phyloP scores from a whole-genome alignment of 2,329 filamentous ascomycete species.

The Penicillium sp. region DNA sequence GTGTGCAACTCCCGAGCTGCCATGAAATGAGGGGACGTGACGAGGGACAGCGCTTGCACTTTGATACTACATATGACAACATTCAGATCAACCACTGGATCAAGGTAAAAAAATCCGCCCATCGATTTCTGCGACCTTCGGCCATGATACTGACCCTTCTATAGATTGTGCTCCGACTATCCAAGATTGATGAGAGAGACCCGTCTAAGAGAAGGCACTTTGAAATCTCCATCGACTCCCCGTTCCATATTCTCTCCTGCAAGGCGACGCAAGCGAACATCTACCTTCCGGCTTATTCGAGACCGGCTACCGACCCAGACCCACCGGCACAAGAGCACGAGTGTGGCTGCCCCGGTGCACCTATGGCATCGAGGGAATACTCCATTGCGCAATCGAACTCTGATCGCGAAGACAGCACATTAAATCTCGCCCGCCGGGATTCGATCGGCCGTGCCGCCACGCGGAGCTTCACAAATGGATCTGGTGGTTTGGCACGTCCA shows the following conservation, averaged over 20 bases:
- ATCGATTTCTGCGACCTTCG: background rate
- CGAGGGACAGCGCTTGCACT: slow-evolving; percentile 66
- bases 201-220: slow-evolving; percentile 81
- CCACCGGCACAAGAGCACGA: slow-evolving; percentile 58
- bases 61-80: slow-evolving; percentile 90
- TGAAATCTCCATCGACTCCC: slow-evolving; percentile 94
- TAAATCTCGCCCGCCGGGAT: slow-evolving; percentile 19
- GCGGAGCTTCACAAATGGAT: slow-evolving; percentile 42
- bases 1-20: slow-evolving; percentile 86
- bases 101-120: slow-evolving; percentile 64
- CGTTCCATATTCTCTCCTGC: slow-evolving; percentile 89
- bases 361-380: slow-evolving; percentile 37
- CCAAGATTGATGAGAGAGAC: slow-evolving; percentile 75
- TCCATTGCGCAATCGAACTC: slow-evolving; percentile 14
- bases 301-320: slow-evolving; percentile 51
- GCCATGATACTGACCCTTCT: slow-evolving; percentile 14
- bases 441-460: slow-evolving; percentile 23
- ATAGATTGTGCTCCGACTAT: slow-evolving; percentile 88
- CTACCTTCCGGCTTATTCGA: slow-evolving; percentile 76
- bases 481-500: slow-evolving; percentile 45
- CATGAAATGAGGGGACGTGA: slow-evolving; percentile 76
- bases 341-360: slow-evolving; percentile 68
- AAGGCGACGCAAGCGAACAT: slow-evolving; percentile 91
- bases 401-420: slow-evolving; percentile 31
- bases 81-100: slow-evolving; percentile 97